These are phyloP conservation scores for Rhododendron ovatum DNA, from an alignment of 148 eudicot genomes.

Conservation along the genomic window DNA sequence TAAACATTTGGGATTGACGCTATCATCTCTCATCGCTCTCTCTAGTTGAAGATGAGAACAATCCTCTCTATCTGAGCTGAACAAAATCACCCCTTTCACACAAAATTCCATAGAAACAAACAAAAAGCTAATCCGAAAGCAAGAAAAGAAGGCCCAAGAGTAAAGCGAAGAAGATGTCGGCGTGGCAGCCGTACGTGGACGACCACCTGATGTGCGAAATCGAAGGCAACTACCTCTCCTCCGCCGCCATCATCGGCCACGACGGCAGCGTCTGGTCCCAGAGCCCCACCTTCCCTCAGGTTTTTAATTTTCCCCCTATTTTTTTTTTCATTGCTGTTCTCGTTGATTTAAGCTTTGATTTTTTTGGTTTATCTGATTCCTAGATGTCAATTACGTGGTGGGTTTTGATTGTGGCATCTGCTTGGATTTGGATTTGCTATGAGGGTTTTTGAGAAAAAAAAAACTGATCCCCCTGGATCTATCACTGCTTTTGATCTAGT, in stretches of 20 bases:
- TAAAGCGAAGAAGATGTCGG: conserved; percentile 23
- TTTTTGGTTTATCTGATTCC: neutral
- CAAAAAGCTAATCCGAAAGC: neutral
- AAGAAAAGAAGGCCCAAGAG: neutral
- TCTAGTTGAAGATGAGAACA: neutral
- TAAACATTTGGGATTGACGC: neutral
- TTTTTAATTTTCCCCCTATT: neutral
- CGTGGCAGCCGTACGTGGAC: conserved; percentile 64
- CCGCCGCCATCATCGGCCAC: conserved; percentile 55
- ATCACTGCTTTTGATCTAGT: neutral
- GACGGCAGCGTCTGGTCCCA: conserved; percentile 65
- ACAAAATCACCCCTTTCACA: neutral
- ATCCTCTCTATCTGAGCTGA: conserved; percentile 3
- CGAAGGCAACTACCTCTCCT: conserved; percentile 44
- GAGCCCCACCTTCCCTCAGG: conserved; percentile 54
- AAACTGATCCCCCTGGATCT: neutral
- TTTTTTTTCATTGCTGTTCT: neutral
- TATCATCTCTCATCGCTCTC: neutral
- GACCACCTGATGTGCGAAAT: conserved; percentile 60
- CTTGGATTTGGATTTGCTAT: neutral
- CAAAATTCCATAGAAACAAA: neutral
- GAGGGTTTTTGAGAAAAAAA: neutral
- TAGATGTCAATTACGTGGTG: neutral
- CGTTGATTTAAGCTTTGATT: neutral
- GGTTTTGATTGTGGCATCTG: conserved; percentile 5